Evolutionary conservation across 2,329 filamentous ascomycete genomes (phyloP).

Genomic region (Fusarium falciforme): DNA sequence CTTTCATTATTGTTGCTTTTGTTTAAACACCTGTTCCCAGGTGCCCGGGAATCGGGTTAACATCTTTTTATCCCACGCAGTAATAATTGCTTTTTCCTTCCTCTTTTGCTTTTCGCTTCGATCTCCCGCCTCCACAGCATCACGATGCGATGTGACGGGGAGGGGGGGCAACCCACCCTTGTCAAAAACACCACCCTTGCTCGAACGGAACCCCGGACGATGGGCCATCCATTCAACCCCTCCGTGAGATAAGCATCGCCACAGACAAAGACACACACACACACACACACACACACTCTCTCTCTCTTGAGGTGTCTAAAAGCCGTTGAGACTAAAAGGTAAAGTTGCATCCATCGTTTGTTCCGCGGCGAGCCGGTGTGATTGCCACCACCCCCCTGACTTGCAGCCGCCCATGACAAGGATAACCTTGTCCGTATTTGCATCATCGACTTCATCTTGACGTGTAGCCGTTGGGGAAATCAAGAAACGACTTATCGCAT

Average conservation of each 20-base stretch:
- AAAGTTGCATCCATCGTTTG: constrained; percentile 24
- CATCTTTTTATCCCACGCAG: neutral
- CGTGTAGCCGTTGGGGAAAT: neutral
- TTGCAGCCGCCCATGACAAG: constrained; percentile 24
- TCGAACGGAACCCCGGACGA: constrained; percentile 3
- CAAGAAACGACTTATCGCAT: neutral
- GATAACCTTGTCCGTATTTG: constrained; percentile 24
- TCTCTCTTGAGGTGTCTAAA: neutral
- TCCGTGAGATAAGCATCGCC: constrained; percentile 13
- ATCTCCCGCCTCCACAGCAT: constrained; percentile 40
- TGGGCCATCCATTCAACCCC: neutral
- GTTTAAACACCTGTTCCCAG: constrained; percentile 12
- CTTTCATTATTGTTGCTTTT: neutral
- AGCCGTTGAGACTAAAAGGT: constrained; percentile 14
- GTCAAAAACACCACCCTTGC: constrained; percentile 13
- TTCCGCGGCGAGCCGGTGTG: constrained; percentile 34
- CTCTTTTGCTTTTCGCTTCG: constrained; percentile 36
- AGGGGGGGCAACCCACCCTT: constrained; percentile 14
- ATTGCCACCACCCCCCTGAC: neutral
- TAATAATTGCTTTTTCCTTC: constrained; percentile 31
- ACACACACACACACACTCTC: neutral
- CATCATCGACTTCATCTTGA: constrained; percentile 24
- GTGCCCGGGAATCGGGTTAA: constrained; percentile 12
- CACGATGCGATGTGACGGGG: constrained; percentile 13
- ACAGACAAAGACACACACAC: neutral